Evolutionary conservation across 139 green algal genomes (phyloP), one percentile per base, ranked within the genome.

Genomic region (Ostreobium quekettii): DNA sequence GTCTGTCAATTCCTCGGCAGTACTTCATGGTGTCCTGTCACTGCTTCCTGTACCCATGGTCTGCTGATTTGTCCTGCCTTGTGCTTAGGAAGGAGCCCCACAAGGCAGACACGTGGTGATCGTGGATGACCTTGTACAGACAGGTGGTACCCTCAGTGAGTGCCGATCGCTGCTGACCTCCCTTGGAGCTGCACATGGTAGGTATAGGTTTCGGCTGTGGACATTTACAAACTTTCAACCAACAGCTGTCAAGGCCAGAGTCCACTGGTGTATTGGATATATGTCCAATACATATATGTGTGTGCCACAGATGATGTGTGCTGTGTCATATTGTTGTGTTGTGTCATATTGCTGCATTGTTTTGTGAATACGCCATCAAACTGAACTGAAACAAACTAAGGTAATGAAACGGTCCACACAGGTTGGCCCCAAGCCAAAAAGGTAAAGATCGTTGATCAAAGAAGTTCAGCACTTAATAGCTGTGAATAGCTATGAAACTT

Each of bases 51-150:
- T 11, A 19, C 42, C 2, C 1, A 33, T 32, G 3, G 4, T 36
- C 6, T 46, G 57, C 31, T 32, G 37, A 32, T 5, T 33, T 26
- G 1, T 3, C 28, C 29, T 0, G 1, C 31, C 31, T 64, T n/a
- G n/a, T n/a, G n/a, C n/a, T n/a, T n/a, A 97, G 78, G 93, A 99
- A 76, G 93, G 93, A 3, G 81, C 91, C 19, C 79, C 89, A 0
- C 59, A 74, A 46, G 90, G 85, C 30, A 85, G 91, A 24, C 93
- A 99, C 71, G 87, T 99, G 8, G 88, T 99, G 26, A 98, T 99
- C 38, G 93, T 99, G 35, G 93, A 99, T 70, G 93, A 99, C 74
- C 83, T 99, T 58, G 93, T 99, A 64, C 93, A 98, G 81, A 91
- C 83, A 3, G 92, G 93, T 26, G 85, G 89, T 56, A 99, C 93